phyloP scores from a whole-genome alignment of 2,329 filamentous ascomycete species.

The Tolypocladium amazonense region DNA sequence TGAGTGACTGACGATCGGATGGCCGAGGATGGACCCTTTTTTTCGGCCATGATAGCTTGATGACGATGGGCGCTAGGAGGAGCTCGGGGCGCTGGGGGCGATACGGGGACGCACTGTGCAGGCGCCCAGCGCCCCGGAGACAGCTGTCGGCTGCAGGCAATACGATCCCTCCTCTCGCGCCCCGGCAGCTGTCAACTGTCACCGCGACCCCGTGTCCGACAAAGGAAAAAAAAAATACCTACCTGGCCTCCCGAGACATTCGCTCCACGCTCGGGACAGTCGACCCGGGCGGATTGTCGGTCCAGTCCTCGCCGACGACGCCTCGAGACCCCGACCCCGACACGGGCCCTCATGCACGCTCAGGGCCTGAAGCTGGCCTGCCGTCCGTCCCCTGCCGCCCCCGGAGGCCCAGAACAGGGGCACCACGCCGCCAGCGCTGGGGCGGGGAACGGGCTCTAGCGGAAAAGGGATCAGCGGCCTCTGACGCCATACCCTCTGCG shows the following conservation, averaged over 20 bases:
- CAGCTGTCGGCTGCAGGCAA: too few relatives aligned
- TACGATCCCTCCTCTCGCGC: too few relatives aligned
- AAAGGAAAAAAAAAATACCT: too few relatives aligned
- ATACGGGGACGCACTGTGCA: background rate
- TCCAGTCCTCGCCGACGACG: too few relatives aligned
- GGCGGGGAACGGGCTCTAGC: background rate
- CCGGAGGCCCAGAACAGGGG: background rate
- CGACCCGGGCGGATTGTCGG: too few relatives aligned
- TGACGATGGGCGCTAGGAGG: background rate
- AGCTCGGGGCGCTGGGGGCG: background rate
- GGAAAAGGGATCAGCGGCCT: background rate
- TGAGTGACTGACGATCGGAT: background rate
- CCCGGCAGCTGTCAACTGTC: too few relatives aligned
- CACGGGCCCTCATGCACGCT: too few relatives aligned
- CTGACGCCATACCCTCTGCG: background rate
- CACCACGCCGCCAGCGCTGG: background rate
- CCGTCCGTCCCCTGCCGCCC: background rate
- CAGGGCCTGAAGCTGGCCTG: too few relatives aligned
- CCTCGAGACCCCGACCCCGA: too few relatives aligned
- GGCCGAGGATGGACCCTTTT: background rate
- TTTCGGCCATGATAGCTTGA: background rate
- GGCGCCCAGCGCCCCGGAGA: background rate
- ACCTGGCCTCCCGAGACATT: too few relatives aligned
- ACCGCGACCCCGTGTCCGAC: too few relatives aligned
- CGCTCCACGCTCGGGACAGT: too few relatives aligned